Conservation (phyloP, 305 asterid genomes). For the Andrographis paniculata region DNA sequence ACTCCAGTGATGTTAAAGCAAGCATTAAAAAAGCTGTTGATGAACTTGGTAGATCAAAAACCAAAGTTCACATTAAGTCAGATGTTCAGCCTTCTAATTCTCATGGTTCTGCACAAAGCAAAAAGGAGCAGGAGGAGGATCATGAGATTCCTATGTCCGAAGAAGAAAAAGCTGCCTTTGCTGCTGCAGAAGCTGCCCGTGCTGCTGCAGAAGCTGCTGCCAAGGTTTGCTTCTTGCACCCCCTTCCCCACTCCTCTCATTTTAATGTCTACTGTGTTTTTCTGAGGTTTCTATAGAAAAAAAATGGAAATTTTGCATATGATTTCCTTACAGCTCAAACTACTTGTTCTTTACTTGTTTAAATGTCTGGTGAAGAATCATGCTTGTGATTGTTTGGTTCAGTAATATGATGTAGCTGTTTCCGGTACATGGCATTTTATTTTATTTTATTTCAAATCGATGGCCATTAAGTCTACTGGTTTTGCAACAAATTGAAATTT, state of each 20-base stretch:
- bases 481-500: conserved; percentile 12
- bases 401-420: conserved; percentile 4
- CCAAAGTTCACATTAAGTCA: conserved; percentile 30
- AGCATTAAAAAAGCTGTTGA: conserved; percentile 33
- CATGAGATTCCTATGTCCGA: conserved; percentile 60
- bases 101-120: conserved; percentile 44
- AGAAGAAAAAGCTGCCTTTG: conserved; percentile 87
- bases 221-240: conserved; percentile 54
- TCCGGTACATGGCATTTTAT: conserved; percentile 9
- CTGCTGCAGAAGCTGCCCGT: conserved; percentile 93
- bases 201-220: conserved; percentile 94
- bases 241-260: conserved; percentile 3
- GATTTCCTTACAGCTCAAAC: too few relatives aligned
- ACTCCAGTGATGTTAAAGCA: conserved; percentile 28
- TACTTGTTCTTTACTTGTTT: too few relatives aligned
- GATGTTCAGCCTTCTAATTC: conserved; percentile 46
- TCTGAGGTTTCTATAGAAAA: too few relatives aligned
- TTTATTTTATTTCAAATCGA: conserved; percentile 15
- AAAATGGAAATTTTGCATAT: too few relatives aligned
- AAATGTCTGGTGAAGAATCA: not conserved
- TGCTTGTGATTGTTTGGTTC: conserved; percentile 12
- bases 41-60: conserved; percentile 35
- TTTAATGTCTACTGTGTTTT: conserved; percentile 6
- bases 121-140: conserved; percentile 32
- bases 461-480: conserved; percentile 8